These are phyloP conservation scores for Neurospora sp. DNA, from an alignment of 495 filamentous ascomycete genomes.

Conservation along the genomic window DNA sequence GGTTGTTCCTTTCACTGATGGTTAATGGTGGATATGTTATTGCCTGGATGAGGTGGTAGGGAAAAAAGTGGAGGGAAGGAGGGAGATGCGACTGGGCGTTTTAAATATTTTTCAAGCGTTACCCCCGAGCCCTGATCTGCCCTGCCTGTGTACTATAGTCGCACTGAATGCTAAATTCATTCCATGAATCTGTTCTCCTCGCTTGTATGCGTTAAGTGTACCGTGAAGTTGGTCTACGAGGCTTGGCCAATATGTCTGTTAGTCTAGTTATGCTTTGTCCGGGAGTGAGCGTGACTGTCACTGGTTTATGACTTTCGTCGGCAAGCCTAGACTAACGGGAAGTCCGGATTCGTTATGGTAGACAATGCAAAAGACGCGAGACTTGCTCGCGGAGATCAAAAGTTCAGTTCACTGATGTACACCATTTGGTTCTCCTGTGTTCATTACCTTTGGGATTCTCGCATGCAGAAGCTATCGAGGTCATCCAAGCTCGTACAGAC, in stretches of 20 bases:
- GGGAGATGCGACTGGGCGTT: background rate
- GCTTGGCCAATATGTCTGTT: background rate
- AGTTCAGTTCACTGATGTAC: background rate
- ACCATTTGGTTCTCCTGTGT: background rate
- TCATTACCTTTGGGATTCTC: background rate
- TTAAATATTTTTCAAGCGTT: background rate
- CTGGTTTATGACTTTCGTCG: background rate
- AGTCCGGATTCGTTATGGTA: background rate
- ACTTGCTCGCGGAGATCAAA: background rate
- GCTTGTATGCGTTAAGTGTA: background rate
- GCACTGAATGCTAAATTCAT: constrained; percentile 22
- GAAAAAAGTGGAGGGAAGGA: background rate
- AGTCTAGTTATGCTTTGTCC: background rate
- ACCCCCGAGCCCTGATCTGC: background rate
- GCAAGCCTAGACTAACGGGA: background rate
- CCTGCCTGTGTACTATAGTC: constrained; percentile 5
- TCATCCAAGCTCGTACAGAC: background rate
- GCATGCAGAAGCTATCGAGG: background rate
- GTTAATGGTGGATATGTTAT: background rate
- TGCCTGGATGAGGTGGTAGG: background rate
- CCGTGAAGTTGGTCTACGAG: background rate
- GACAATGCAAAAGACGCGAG: background rate
- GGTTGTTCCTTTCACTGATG: background rate
- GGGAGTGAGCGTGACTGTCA: background rate
- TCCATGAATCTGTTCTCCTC: constrained; percentile 2